Evolutionary conservation across 2,329 filamentous ascomycete species (phyloP), one percentile per base, ranked within the genome.

Genomic region (Cladobotryum mycophilum): DNA sequence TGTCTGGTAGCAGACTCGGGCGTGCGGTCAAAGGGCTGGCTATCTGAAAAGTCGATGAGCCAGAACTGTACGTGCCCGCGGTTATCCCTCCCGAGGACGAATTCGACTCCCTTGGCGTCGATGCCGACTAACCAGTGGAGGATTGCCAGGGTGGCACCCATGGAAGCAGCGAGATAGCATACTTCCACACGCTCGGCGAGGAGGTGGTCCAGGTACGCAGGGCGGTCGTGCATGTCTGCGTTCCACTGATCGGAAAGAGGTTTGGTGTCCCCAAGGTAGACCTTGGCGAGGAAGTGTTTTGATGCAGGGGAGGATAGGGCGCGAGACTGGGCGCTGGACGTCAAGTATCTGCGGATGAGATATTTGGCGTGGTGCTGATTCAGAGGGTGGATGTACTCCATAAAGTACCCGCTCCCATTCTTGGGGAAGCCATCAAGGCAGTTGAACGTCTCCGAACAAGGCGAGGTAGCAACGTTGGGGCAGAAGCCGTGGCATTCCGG

Each of bases 11-110:
- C 52, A 17, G 48, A 48, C 8, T 45, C 47, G 4, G 41, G 47
- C 2, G 45, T 53, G 14, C 44, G 34, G 8, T 42, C 15, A 13
- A 56, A 55, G 9, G 33, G 3, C 8, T 13, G 40, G 54, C 61
- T 63, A 12, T 54, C 50, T 7, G 52, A 56, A 47, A 64, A 63
- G 38, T 54, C 43, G 37, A 53, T 56, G n/a, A 59, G n/a, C 60
- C 58, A 64, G 4, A 64, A 38, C 9, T 25, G 46, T 4, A 49
- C 40, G 2, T 37, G 38, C 17, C n/a, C 45, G 14, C 51, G 41
- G 6, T 41, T 46, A 25, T 55, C 51, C 22, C 55, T 38, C 1
- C 46, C 58, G 6, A 64, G 36, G 8, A 53, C 46, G 12, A 64
- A 63, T 18, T 60, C 50, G 36, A 63, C 53, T 2, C 60, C 62